Percentiles rank a stretch among this genome's conserved stretches.
Evolutionary conservation across 257 asterid genomes (phyloP).

Genomic region (Petrea volubilis): DNA sequence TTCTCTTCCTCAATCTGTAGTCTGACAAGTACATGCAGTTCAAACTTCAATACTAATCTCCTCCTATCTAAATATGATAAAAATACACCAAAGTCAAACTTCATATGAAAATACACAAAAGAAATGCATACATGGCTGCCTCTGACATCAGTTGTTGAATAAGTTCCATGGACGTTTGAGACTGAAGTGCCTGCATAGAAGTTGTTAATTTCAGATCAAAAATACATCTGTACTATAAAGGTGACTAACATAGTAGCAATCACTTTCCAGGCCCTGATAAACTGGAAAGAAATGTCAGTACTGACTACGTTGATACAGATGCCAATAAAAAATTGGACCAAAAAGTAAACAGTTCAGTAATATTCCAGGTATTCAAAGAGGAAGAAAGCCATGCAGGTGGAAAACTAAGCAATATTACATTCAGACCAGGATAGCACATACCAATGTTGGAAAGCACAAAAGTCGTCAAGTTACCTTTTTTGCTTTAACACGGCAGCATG

Average conservation of each 20-base stretch:
- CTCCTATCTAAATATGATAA: constrained; percentile 6
- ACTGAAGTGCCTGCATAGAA: constrained; percentile 58
- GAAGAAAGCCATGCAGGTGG: neutral
- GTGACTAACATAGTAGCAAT: constrained; percentile 1
- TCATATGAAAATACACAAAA: constrained; percentile 19
- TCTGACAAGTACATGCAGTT: constrained; percentile 52
- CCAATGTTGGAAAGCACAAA: constrained; percentile 12
- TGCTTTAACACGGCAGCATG: constrained; percentile 79
- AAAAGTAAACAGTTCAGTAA: constrained; percentile 9
- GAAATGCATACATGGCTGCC: constrained; percentile 63
- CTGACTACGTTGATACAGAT: neutral
- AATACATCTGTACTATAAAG: neutral
- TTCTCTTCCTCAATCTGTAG: constrained; percentile 82
- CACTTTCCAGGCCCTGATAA: constrained; percentile 5
- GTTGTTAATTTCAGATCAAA: constrained; percentile 2
- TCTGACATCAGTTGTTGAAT: constrained; percentile 60
- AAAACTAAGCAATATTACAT: constrained; percentile 10
- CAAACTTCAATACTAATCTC: constrained; percentile 24
- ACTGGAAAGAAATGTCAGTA: neutral
- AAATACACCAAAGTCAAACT: constrained; percentile 13
- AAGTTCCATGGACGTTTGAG: constrained; percentile 61
- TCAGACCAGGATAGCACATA: constrained; percentile 1
- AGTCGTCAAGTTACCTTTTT: constrained; percentile 52
- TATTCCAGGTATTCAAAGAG: constrained; percentile 9
- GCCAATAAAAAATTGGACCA: neutral